A percentile compares a stretch with the other conserved stretches of the same genome.
Evolutionary conservation across 495 filamentous ascomycete genomes (phyloP).

Genomic region (Patellaria atrata): DNA sequence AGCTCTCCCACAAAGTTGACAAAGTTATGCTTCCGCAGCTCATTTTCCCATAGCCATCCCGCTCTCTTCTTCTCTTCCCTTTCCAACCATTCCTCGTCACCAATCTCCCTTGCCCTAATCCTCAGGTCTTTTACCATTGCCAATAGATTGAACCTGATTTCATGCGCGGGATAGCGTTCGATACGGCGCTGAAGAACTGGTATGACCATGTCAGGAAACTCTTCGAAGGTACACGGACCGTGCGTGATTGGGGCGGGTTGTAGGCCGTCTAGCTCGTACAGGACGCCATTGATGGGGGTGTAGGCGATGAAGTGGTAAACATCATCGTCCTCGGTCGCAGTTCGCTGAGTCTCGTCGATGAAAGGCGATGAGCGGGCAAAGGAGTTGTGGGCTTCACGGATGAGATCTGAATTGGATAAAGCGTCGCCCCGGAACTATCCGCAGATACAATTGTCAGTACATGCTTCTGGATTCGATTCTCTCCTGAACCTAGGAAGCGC

Average conservation of each 20-base stretch:
- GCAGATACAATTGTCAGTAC: not conserved
- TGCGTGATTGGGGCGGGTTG: slow-evolving; percentile 86
- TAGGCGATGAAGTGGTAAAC: slow-evolving; percentile 98
- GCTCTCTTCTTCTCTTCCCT: slow-evolving; percentile 72
- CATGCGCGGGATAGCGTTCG: slow-evolving; percentile 65
- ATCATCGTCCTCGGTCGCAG: slow-evolving; percentile 49
- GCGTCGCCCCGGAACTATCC: slow-evolving; percentile 45
- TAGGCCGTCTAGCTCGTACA: slow-evolving; percentile 93
- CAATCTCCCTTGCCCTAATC: slow-evolving; percentile 59
- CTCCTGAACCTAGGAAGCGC: not conserved
- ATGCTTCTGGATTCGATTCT: not conserved
- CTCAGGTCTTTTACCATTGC: slow-evolving; percentile 79
- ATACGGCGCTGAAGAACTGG: slow-evolving; percentile 75
- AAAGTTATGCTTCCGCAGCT: slow-evolving; percentile 84
- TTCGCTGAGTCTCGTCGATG: slow-evolving; percentile 66
- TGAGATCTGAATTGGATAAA: slow-evolving; percentile 58
- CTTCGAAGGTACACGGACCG: slow-evolving; percentile 48
- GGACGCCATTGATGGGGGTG: slow-evolving; percentile 55
- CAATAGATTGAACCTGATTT: slow-evolving; percentile 92
- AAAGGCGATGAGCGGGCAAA: slow-evolving; percentile 85
- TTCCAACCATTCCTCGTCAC: slow-evolving; percentile 62
- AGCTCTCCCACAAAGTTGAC: slow-evolving; percentile 89
- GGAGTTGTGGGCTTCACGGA: slow-evolving; percentile 84
- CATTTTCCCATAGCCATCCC: slow-evolving; percentile 94
- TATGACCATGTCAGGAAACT: slow-evolving; percentile 73